phyloP scores from a whole-genome alignment of 2,329 filamentous ascomycete genomes.

The Claviceps africana region DNA sequence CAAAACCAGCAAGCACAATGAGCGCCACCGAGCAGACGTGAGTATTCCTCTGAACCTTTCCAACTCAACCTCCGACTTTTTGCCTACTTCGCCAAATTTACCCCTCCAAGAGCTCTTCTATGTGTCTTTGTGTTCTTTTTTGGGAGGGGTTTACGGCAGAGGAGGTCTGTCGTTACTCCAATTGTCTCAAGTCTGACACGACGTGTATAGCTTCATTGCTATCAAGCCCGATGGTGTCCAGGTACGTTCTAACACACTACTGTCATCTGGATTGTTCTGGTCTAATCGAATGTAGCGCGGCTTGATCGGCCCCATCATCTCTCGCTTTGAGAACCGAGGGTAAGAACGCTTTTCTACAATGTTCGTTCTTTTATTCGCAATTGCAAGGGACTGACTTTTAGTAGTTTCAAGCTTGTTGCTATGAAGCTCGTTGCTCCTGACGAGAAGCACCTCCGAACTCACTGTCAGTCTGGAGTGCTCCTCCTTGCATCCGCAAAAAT shows the following conservation, averaged over 20 bases:
- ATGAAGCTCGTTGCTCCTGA: conserved; percentile 85
- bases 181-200: conserved; percentile 12
- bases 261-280: background rate
- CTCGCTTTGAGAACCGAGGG: conserved; percentile 94
- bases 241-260: conserved; percentile 38
- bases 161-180: background rate
- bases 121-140: background rate
- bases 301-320: conserved; percentile 94
- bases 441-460: conserved; percentile 94
- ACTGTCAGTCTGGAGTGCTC: conserved; percentile 45
- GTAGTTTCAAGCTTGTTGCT: conserved; percentile 79
- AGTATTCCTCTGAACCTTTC: conserved; percentile 19
- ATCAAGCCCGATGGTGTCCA: conserved; percentile 99
- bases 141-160: background rate
- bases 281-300: conserved; percentile 51
- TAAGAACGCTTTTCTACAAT: conserved; percentile 25
- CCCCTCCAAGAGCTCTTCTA: conserved; percentile 9
- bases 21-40: conserved; percentile 76
- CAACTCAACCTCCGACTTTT: background rate
- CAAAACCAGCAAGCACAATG: conserved; percentile 37
- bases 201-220: conserved; percentile 76
- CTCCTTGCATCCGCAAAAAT: conserved; percentile 3
- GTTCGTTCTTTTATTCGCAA: background rate
- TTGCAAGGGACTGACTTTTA: conserved; percentile 1
- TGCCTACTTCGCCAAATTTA: conserved; percentile 20